Evolutionary conservation across 768 basidiomycete species (phyloP), one percentile per base, ranked within the genome.

Genomic region (Kwoniella shandongensis): DNA sequence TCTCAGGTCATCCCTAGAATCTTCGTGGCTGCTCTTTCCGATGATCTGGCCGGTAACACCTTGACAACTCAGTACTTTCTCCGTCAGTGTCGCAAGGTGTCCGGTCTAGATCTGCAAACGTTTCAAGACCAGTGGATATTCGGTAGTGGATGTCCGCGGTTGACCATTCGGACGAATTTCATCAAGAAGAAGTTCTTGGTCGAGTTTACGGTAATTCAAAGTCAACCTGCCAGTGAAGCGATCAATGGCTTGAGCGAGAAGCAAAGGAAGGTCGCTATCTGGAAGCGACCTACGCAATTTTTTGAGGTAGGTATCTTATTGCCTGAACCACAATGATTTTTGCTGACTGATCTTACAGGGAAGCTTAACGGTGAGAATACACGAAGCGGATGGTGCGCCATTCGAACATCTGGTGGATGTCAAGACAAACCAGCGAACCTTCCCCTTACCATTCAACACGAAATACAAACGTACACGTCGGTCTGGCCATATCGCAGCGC

Each of bases 61-160:
- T 80, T 99, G 8, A 89, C 91, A 0, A 98, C 96, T 0, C 87
- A 90, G 61, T 83, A 85, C 20, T 98, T 99, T 78, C 81, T 98
- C 58, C 80, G 91, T 56, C 91, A 85, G 41, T 98, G 93, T 70
- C 81, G 93, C 65, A 98, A 93, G 77, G 89, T 89, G 70, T 90
- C 92, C 10, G 65, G 72, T 3, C 52, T 76, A 3, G 94, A 98
- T 71, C 83, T 88, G 22, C 82, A 88, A 52, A 83, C 84, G 26
- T 99, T 99, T 72, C 89, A 91, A n/a, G 92, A 98, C 70, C 94
- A 98, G 75, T 99, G 96, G 96, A 91, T 99, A 61, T 96, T 92
- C 70, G 93, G 93, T 12, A 91, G 89, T 74, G 96, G 96, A 20
- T 96, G 92, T 74, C 96, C 96, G 0, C 83, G 86, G 2, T 92